These are phyloP conservation scores for Cyclospora cayetanensis DNA, from an alignment of 169 alveolate genomes.

Conservation along the genomic window DNA sequence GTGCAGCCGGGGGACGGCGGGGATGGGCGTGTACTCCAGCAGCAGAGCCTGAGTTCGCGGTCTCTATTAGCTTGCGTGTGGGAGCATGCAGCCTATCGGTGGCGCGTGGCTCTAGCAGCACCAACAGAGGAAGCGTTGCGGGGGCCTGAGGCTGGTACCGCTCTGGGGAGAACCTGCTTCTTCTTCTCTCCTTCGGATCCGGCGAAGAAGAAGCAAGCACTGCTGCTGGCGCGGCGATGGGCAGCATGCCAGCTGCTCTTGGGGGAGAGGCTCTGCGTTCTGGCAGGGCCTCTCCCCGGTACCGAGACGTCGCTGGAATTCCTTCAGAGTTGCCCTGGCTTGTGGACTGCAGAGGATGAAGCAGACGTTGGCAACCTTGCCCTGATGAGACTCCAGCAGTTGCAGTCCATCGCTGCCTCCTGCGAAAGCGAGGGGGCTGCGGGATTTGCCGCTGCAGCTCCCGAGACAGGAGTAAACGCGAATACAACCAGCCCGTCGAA, in stretches of 20 bases:
- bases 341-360: constrained; percentile 31
- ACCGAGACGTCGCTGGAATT: not conserved
- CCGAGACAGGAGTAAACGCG: not conserved
- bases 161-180: not conserved
- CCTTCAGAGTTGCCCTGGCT: not conserved
- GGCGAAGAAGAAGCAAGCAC: not conserved
- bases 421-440: constrained; percentile 31
- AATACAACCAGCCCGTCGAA: not conserved
- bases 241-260: constrained; percentile 48
- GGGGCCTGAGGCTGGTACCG: not conserved
- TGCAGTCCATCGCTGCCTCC: not conserved
- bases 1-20: constrained; percentile 5
- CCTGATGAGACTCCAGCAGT: constrained; percentile 30
- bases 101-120: constrained; percentile 2
- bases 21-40: not conserved
- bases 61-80: constrained; percentile 5
- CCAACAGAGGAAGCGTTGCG: not conserved
- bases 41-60: constrained; percentile 10
- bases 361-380: not conserved
- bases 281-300: not conserved
- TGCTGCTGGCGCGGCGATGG: constrained; percentile 36
- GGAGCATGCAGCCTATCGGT: not conserved
- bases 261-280: constrained; percentile 39
- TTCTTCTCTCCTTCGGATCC: not conserved
- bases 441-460: constrained; percentile 48